phyloP scores from a whole-genome alignment of 2,329 filamentous ascomycete species.

The Eutypa lata region DNA sequence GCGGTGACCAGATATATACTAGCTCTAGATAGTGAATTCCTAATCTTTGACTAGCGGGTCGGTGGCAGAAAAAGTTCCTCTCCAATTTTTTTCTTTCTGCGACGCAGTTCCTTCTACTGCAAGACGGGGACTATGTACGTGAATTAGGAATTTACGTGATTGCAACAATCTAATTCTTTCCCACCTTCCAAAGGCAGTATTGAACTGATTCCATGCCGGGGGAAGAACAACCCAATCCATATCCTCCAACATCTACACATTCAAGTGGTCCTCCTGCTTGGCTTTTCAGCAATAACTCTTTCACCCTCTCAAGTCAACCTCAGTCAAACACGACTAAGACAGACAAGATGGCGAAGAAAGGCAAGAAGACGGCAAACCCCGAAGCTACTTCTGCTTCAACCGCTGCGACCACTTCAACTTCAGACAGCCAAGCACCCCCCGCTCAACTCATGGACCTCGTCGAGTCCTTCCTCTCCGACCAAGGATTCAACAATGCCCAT shows the following conservation, averaged over 20 bases:
- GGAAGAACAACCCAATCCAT: background rate
- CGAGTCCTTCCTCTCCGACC: conserved; percentile 62
- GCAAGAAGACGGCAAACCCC: conserved; percentile 16
- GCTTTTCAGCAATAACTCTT: conserved; percentile 31
- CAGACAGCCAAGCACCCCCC: conserved; percentile 39
- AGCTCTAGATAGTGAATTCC: background rate
- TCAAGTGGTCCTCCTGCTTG: conserved; percentile 26
- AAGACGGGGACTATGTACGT: background rate
- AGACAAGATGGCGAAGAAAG: conserved; percentile 23
- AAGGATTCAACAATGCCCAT: conserved; percentile 61
- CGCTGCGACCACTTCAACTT: conserved; percentile 12
- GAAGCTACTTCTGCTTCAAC: conserved; percentile 5
- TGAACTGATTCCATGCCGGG: background rate
- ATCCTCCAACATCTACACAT: conserved; percentile 9
- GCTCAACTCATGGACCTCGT: conserved; percentile 65
- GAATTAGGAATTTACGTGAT: background rate
- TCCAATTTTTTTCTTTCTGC: background rate
- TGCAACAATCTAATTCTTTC: background rate
- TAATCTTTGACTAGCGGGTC: background rate
- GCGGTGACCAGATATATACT: background rate
- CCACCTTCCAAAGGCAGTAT: background rate
- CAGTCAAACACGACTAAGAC: conserved; percentile 3
- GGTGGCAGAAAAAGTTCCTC: background rate
- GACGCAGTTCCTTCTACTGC: background rate
- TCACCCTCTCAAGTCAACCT: conserved; percentile 8